These are phyloP conservation scores for Bromus sterilis DNA, from an alignment of 176 grass and related monocot genomes.

Conservation along the genomic window DNA sequence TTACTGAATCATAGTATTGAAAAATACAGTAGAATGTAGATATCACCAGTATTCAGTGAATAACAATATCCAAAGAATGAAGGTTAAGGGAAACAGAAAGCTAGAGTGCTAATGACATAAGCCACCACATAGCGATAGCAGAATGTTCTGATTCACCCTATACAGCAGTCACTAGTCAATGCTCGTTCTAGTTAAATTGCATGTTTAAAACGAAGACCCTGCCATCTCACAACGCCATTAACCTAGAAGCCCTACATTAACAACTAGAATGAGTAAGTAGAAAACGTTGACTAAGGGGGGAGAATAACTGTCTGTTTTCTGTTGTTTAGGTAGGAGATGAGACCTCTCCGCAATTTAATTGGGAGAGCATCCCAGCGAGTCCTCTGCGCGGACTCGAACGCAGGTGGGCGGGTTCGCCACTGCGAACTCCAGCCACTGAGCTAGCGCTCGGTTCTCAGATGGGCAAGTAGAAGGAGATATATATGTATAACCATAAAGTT, in stretches of 20 bases:
- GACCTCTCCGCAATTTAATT: not conserved
- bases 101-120: not conserved
- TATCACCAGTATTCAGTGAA: not conserved
- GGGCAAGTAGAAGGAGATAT: not conserved
- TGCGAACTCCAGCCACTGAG: not conserved
- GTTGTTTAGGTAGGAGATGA: not conserved
- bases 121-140: not conserved
- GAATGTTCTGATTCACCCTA: not conserved
- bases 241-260: not conserved
- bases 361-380: not conserved
- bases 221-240: not conserved
- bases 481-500: not conserved
- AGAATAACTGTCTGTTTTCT: not conserved
- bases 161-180: not conserved
- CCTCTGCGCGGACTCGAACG: not conserved
- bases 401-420: not conserved
- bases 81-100: not conserved
- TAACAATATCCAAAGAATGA: not conserved
- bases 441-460: not conserved
- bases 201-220: not conserved
- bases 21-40: constrained; percentile 15
- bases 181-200: not conserved
- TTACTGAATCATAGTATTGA: not conserved
- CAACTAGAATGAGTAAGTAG: not conserved
- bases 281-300: not conserved